Conservation (phyloP, 1,284 basidiomycete species). For the Malassezia pachydermatis region DNA sequence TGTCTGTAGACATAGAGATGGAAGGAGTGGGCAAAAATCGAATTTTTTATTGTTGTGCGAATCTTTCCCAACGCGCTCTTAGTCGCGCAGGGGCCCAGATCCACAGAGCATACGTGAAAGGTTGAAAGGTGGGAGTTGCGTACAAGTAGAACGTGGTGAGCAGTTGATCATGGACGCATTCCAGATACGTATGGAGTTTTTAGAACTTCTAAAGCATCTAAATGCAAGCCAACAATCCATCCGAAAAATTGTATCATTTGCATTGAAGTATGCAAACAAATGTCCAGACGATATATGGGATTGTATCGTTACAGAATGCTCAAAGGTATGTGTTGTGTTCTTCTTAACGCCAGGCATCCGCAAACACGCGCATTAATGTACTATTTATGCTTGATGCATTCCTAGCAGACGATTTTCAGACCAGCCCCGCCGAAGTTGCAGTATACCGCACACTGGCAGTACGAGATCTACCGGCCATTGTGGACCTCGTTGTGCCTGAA, state of each 20-base stretch:
- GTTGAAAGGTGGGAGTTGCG: too few relatives aligned
- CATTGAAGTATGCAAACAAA: slow-evolving; percentile 70
- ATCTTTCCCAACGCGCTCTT: too few relatives aligned
- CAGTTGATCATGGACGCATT: slow-evolving; percentile 30
- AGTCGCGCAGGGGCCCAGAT: too few relatives aligned
- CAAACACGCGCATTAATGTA: slow-evolving; percentile 84
- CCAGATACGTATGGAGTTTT: slow-evolving; percentile 47
- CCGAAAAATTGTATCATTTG: slow-evolving; percentile 74
- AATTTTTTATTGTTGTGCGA: too few relatives aligned
- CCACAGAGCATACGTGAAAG: too few relatives aligned
- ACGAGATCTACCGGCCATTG: slow-evolving; percentile 17
- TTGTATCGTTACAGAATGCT: slow-evolving; percentile 68
- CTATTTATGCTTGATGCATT: slow-evolving; percentile 81
- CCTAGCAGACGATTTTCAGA: slow-evolving; percentile 21
- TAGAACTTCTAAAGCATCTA: slow-evolving; percentile 36
- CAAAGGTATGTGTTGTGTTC: slow-evolving; percentile 6
- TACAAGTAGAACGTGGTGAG: too few relatives aligned
- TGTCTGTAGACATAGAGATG: too few relatives aligned
- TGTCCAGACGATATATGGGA: slow-evolving; percentile 84
- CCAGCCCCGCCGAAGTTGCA: slow-evolving; percentile 9
- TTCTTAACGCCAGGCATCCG: slow-evolving; percentile 59
- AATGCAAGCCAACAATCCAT: slow-evolving; percentile 67
- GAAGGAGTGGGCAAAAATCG: too few relatives aligned
- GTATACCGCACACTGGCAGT: slow-evolving; percentile 16
- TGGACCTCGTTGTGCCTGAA: slow-evolving; percentile 21